phyloP scores from a whole-genome alignment of 2,329 filamentous ascomycete genomes.

The Clarireedia monteithiana region DNA sequence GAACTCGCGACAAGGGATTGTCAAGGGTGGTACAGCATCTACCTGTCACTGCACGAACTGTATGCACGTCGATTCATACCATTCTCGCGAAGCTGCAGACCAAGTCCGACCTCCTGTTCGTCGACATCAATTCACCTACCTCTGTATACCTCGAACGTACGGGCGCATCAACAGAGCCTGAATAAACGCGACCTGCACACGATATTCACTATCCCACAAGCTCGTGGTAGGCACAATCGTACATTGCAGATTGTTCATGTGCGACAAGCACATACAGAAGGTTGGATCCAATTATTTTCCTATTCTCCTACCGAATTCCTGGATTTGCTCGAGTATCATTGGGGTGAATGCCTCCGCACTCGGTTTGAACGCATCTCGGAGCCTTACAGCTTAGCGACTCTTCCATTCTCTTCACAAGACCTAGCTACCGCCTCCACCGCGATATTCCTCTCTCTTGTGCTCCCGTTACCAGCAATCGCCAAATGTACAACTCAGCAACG shows the following conservation, averaged over 20 bases:
- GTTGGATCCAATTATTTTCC: slow-evolving; percentile 14
- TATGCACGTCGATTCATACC: neutral
- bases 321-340: slow-evolving; percentile 11
- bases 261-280: slow-evolving; percentile 7
- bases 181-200: neutral
- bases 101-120: neutral
- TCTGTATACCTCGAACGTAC: neutral
- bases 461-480: slow-evolving; percentile 5
- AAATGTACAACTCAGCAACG: slow-evolving; percentile 21
- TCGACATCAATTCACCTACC: neutral
- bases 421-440: slow-evolving; percentile 1
- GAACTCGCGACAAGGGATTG: neutral
- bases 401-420: neutral
- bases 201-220: slow-evolving; percentile 2
- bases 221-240: slow-evolving; percentile 3
- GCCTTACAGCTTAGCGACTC: slow-evolving; percentile 9
- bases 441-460: neutral
- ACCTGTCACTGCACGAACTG: neutral
- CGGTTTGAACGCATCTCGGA: slow-evolving; percentile 14
- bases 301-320: slow-evolving; percentile 15
- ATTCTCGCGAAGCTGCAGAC: neutral
- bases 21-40: neutral
- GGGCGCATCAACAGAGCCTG: neutral
- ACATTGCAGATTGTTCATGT: slow-evolving; percentile 4
- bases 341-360: slow-evolving; percentile 10